Evolutionary conservation across 192 early-diverging fungal species (phyloP).

Genomic region (Coemansia sp.): DNA sequence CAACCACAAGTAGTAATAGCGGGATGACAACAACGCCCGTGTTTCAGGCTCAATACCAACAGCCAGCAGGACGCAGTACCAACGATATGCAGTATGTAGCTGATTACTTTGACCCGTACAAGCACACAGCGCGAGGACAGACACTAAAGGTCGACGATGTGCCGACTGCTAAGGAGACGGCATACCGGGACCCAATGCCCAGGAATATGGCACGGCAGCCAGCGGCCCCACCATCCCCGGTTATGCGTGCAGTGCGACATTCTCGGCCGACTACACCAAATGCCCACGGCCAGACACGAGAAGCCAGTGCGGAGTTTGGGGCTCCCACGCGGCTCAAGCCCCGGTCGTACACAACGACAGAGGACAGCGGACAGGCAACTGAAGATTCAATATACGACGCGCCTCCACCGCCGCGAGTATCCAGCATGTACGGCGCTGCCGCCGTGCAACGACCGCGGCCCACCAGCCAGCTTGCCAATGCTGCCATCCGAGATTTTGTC

Average conservation of each 20-base stretch:
- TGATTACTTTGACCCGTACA: slow-evolving; percentile 53
- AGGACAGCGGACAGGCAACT: slow-evolving; percentile 1
- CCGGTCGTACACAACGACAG: slow-evolving; percentile 27
- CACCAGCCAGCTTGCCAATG: slow-evolving; percentile 25
- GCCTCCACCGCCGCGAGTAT: slow-evolving; percentile 22
- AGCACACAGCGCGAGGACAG: slow-evolving; percentile 27
- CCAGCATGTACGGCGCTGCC: slow-evolving; percentile 30
- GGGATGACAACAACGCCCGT: slow-evolving; percentile 9
- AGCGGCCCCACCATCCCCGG: slow-evolving; percentile 32
- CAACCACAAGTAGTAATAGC: slow-evolving; percentile 10
- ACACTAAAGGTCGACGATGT: slow-evolving; percentile 24
- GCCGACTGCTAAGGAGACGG: neutral
- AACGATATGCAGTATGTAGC: slow-evolving; percentile 24
- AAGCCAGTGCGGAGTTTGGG: slow-evolving; percentile 6
- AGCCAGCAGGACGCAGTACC: slow-evolving; percentile 14
- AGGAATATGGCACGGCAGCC: slow-evolving; percentile 3
- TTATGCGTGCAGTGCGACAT: slow-evolving; percentile 47
- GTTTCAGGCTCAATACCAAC: slow-evolving; percentile 45
- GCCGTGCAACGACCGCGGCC: slow-evolving; percentile 9
- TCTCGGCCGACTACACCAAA: slow-evolving; percentile 47
- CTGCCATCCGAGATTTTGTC: slow-evolving; percentile 31
- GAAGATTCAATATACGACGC: neutral
- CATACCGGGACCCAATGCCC: slow-evolving; percentile 4
- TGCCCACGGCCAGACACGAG: slow-evolving; percentile 3
- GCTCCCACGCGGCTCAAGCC: slow-evolving; percentile 27